Evolutionary conservation across 306 rosid genomes (phyloP).

Genomic region (Cicer chorassanicum): DNA sequence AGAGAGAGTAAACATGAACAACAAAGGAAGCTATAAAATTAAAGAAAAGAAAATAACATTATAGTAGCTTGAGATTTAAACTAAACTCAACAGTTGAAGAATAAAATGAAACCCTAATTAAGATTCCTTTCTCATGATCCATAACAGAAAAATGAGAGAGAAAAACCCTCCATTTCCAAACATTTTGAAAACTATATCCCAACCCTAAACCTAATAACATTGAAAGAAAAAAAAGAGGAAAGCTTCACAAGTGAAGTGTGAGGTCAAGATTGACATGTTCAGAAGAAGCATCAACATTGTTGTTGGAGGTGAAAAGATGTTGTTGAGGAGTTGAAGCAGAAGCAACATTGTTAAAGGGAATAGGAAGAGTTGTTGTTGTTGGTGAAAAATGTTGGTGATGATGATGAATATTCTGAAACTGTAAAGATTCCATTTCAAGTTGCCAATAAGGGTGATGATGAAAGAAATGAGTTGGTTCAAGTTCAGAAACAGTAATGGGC

Average conservation of each 20-base stretch:
- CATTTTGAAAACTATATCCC: background rate
- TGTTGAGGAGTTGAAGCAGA: constrained; percentile 42
- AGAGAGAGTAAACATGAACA: too few relatives aligned
- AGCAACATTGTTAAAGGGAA: background rate
- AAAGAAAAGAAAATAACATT: constrained; percentile 7
- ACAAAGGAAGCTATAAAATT: background rate
- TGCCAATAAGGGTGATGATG: constrained; percentile 42
- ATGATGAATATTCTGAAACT: constrained; percentile 21
- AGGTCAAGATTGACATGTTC: constrained; percentile 59
- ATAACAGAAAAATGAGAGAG: background rate
- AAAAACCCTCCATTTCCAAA: constrained; percentile 3
- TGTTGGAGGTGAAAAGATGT: too few relatives aligned
- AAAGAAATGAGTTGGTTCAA: constrained; percentile 2
- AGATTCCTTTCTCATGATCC: background rate
- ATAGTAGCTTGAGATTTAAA: constrained; percentile 21
- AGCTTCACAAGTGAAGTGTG: constrained; percentile 57
- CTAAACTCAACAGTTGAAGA: constrained; percentile 2
- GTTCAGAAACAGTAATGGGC: background rate
- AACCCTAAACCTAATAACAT: background rate
- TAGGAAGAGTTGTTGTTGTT: constrained; percentile 9
- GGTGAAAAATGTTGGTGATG: background rate
- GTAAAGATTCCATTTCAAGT: constrained; percentile 37
- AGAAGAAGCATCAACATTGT: constrained; percentile 14
- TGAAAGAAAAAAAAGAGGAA: background rate
- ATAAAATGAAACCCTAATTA: constrained; percentile 26